Conservation (phyloP, 139 green algal species). For the Micractinium conductrix region DNA sequence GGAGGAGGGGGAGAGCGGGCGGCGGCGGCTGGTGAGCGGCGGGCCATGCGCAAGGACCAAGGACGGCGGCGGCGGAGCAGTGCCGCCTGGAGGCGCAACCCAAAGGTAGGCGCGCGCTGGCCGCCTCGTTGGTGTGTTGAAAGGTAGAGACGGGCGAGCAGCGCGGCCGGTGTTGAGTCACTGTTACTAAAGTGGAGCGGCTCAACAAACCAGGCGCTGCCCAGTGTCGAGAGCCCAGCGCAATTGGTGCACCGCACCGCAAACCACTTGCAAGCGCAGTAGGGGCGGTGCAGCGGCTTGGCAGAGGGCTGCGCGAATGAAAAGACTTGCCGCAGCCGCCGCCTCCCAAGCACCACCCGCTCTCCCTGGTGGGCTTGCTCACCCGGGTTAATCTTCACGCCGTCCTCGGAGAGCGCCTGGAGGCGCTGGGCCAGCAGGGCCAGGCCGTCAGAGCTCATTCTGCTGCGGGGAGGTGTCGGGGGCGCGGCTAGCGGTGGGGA, state of each 20-base stretch:
- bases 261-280: background rate
- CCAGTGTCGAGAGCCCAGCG: too few species aligned
- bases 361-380: background rate
- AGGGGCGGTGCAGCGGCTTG: background rate
- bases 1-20: background rate
- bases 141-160: too few species aligned
- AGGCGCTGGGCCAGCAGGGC: slow-evolving; percentile 1
- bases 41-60: background rate
- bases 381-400: slow-evolving; percentile 8
- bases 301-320: too few species aligned
- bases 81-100: too few species aligned
- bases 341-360: too few species aligned
- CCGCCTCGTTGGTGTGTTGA: too few species aligned
- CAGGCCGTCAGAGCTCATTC: background rate
- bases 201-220: too few species aligned
- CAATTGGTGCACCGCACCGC: too few species aligned
- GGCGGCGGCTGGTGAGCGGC: background rate
- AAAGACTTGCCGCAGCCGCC: too few species aligned
- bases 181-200: too few species aligned
- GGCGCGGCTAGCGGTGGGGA: background rate
- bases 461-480: background rate
- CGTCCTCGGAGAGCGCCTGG: background rate
- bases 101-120: background rate
- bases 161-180: too few species aligned
- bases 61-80: too few species aligned